Evolutionary conservation across 2,329 filamentous ascomycete species (phyloP).

Genomic region (Ophiostoma novo-ulmi): DNA sequence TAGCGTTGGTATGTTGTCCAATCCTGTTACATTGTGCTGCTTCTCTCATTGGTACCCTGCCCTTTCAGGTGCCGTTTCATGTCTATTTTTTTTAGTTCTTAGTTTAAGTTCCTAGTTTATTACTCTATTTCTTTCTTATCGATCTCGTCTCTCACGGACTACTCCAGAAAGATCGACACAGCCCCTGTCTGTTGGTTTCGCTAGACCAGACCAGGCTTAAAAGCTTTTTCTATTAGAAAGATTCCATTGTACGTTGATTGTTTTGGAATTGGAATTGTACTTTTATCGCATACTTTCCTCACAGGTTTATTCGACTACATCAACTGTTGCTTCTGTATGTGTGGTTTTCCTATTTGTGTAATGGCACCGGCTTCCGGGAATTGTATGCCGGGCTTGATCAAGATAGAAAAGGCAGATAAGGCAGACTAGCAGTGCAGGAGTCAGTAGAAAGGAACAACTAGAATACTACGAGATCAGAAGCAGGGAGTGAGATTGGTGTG

Average conservation of each 20-base stretch:
- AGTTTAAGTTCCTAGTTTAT: neutral
- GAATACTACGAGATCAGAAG: neutral
- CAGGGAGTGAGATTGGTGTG: neutral
- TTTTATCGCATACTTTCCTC: neutral
- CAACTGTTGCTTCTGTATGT: too few species aligned
- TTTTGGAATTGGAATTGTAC: neutral
- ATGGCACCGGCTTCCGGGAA: constrained; percentile 1
- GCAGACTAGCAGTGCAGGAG: neutral
- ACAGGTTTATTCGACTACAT: neutral
- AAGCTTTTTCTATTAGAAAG: neutral
- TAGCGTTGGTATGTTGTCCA: neutral
- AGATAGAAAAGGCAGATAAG: neutral
- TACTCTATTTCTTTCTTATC: neutral
- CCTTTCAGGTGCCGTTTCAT: neutral
- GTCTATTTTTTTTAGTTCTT: neutral
- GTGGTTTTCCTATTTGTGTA: neutral
- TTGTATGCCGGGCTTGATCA: neutral
- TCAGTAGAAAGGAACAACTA: neutral
- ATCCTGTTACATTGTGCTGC: neutral
- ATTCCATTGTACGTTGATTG: neutral
- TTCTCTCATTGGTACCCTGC: neutral
- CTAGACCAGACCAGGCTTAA: neutral
- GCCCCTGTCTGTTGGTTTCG: constrained; percentile 5
- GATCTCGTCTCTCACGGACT: neutral
- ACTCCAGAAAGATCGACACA: constrained; percentile 9